phyloP scores from a whole-genome alignment of 306 rosid genomes.

The Vicia faba region DNA sequence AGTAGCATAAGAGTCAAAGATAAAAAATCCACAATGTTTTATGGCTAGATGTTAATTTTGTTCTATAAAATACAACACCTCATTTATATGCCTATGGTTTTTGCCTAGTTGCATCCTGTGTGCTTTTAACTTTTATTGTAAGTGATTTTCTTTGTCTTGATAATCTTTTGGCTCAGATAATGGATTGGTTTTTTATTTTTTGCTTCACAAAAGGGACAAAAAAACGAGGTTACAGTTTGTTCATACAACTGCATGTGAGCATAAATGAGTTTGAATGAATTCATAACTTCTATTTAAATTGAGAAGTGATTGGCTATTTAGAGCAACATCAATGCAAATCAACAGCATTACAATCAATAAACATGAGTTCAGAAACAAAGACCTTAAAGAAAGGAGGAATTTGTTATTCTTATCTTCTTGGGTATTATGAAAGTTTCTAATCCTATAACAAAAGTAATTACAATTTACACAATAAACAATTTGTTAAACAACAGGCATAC shows the following conservation, averaged over 20 bases:
- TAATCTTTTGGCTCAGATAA: neutral
- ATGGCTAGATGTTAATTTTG: neutral
- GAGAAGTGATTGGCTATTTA: neutral
- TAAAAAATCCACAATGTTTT: neutral
- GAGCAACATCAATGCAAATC: neutral
- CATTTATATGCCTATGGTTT: neutral
- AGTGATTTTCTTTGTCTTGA: neutral
- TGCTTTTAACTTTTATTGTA: neutral
- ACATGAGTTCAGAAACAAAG: conserved; percentile 24
- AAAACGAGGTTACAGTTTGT: neutral
- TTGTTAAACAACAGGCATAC: conserved; percentile 48
- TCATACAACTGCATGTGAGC: neutral
- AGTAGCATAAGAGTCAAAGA: neutral
- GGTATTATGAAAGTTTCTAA: conserved; percentile 26
- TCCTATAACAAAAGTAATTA: conserved; percentile 5
- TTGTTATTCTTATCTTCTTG: conserved; percentile 12
- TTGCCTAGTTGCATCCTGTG: conserved; percentile 7
- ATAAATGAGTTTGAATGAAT: neutral
- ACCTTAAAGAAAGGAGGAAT: neutral
- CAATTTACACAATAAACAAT: conserved; percentile 4
- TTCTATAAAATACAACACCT: conserved; percentile 2
- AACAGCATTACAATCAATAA: neutral
- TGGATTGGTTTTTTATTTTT: neutral
- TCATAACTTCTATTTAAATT: conserved; percentile 16
- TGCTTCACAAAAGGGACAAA: neutral